A percentile compares a stretch with the other conserved stretches of the same genome.
These are phyloP conservation scores for Trypethelium eluteriae DNA, from an alignment of 495 filamentous ascomycete genomes.

Conservation along the genomic window DNA sequence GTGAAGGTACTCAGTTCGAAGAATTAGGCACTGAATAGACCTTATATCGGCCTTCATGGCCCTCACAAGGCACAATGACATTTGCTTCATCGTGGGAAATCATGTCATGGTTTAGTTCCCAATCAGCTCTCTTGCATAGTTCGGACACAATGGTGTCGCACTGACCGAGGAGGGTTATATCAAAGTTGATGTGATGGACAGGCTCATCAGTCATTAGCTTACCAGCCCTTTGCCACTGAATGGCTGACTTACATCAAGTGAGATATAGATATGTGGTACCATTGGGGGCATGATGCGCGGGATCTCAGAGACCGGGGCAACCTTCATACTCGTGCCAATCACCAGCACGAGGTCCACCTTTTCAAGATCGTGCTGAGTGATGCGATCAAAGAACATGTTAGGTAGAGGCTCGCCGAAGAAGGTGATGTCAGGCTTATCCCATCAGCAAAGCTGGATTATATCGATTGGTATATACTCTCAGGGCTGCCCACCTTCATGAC, in stretches of 20 bases:
- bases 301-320: conserved; percentile 89
- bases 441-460: background rate
- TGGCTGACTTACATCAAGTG: conserved; percentile 54
- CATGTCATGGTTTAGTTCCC: conserved; percentile 87
- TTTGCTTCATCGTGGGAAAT: conserved; percentile 39
- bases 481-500: conserved; percentile 69
- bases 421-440: conserved; percentile 72
- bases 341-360: conserved; percentile 87
- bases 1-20: background rate
- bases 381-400: conserved; percentile 69
- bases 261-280: conserved; percentile 92
- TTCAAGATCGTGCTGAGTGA: conserved; percentile 70
- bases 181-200: conserved; percentile 83
- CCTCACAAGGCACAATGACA: conserved; percentile 2
- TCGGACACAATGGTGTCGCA: conserved; percentile 89
- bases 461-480: conserved; percentile 11
- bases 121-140: conserved; percentile 75
- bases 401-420: conserved; percentile 94
- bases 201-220: conserved; percentile 42
- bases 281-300: conserved; percentile 66
- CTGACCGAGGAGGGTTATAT: conserved; percentile 88
- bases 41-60: background rate
- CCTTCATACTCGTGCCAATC: conserved; percentile 93
- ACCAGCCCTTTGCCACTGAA: background rate
- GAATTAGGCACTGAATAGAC: background rate